phyloP scores from a whole-genome alignment of 805 yeast species.

The Yarrowia divulgata region DNA sequence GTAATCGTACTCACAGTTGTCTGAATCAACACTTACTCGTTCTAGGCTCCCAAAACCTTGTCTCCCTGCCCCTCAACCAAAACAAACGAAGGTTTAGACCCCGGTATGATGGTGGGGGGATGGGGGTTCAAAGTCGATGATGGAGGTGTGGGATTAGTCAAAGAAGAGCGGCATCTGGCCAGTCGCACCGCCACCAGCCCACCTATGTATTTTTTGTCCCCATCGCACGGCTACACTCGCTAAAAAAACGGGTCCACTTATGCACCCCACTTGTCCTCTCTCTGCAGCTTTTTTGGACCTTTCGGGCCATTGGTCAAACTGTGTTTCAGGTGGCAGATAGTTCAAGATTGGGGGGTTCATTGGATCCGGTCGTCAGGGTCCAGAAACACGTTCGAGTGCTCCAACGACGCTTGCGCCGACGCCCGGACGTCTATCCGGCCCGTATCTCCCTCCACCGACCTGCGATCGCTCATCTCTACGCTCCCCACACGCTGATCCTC shows the following conservation, averaged over 20 bases:
- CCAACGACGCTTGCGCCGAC: background rate
- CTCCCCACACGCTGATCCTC: constrained; percentile 22
- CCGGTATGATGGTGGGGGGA: constrained; percentile 6
- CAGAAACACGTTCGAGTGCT: background rate
- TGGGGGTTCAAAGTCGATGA: background rate
- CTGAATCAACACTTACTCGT: background rate
- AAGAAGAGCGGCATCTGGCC: background rate
- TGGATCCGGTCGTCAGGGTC: no score
- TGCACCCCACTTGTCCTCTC: constrained; percentile 12
- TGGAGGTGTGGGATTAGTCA: background rate
- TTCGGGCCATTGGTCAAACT: background rate
- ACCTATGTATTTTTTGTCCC: no score
- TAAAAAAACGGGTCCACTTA: background rate
- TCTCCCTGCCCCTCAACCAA: constrained; percentile 29
- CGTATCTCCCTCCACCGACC: background rate
- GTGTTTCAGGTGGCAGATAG: background rate
- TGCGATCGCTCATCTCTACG: constrained; percentile 15
- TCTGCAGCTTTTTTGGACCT: background rate
- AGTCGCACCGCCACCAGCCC: background rate
- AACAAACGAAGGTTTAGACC: constrained; percentile 37
- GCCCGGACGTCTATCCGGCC: background rate
- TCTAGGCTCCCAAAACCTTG: constrained; percentile 21
- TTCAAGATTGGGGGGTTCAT: no score
- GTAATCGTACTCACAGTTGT: no score
- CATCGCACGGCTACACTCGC: background rate